Conservation (phyloP, 2,329 filamentous ascomycete genomes). For the Graphiopsis chlorocephala region DNA sequence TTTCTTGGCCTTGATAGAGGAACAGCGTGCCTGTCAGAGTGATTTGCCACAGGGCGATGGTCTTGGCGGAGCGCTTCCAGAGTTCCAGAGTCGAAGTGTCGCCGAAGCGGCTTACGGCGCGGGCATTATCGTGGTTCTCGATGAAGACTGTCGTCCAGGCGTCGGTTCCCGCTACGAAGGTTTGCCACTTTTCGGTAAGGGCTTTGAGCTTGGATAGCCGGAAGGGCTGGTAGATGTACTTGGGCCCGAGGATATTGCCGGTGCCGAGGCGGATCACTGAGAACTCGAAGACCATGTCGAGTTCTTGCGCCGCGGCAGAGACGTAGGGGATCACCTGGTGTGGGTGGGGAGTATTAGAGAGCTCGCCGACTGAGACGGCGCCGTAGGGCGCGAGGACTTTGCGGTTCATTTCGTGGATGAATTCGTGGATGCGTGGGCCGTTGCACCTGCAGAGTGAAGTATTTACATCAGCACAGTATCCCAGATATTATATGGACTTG, state of each 20-base stretch:
- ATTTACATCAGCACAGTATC: no score
- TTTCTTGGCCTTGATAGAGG: conserved; percentile 68
- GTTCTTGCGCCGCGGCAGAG: conserved; percentile 51
- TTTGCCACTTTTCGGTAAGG: conserved; percentile 24
- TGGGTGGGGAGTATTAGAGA: conserved; percentile 48
- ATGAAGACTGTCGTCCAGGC: conserved; percentile 66
- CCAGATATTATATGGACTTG: no score
- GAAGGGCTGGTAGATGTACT: conserved; percentile 24
- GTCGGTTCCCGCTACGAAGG: conserved; percentile 55
- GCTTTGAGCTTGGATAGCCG: conserved; percentile 8
- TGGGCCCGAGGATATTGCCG: conserved; percentile 21
- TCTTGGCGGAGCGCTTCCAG: conserved; percentile 51
- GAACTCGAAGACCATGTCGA: conserved; percentile 74
- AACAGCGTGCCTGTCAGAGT: conserved; percentile 63
- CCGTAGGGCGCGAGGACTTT: conserved; percentile 47
- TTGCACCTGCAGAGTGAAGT: conserved; percentile 26
- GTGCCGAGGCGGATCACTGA: conserved; percentile 55
- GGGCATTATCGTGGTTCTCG: conserved; percentile 65
- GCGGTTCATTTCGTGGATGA: conserved; percentile 44
- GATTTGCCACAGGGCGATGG: conserved; percentile 57
- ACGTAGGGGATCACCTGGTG: conserved; percentile 55
- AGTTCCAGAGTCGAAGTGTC: conserved; percentile 39
- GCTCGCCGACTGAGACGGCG: conserved; percentile 54
- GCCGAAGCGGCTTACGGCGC: conserved; percentile 54
- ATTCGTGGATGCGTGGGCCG: conserved; percentile 47